A percentile compares a stretch with the other conserved stretches of the same genome.
Evolutionary conservation across 306 rosid species (phyloP).

Genomic region (Cercis canadensis): DNA sequence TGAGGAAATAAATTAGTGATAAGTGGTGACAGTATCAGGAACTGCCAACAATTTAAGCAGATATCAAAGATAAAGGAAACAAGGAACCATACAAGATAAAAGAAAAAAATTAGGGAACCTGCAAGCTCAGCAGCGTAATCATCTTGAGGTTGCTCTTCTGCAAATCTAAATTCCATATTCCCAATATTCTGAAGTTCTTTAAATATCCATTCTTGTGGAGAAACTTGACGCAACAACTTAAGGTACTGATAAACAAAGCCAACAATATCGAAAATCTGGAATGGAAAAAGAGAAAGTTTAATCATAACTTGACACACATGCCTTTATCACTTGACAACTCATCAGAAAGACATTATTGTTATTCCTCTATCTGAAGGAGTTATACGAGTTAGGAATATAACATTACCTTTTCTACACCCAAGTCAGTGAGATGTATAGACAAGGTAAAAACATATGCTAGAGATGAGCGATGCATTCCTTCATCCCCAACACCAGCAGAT

Average conservation of each 20-base stretch:
- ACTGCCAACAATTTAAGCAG: neutral
- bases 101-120: constrained; percentile 51
- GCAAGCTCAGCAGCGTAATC: constrained; percentile 97
- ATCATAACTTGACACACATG: neutral
- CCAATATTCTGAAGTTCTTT: constrained; percentile 91
- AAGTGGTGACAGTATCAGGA: neutral
- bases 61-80: no score
- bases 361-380: constrained; percentile 34
- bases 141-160: constrained; percentile 96
- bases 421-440: constrained; percentile 91
- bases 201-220: constrained; percentile 98
- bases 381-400: constrained; percentile 17
- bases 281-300: constrained; percentile 22
- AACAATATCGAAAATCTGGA: constrained; percentile 83
- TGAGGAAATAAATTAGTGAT: constrained; percentile 30
- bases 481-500: constrained; percentile 93
- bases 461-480: constrained; percentile 75
- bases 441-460: constrained; percentile 76
- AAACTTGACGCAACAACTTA: constrained; percentile 64
- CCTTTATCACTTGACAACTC: no score
- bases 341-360: constrained; percentile 15
- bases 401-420: constrained; percentile 85
- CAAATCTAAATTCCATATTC: constrained; percentile 94
- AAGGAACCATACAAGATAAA: no score
- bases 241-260: constrained; percentile 86